Evolutionary conservation across 345 rosid genomes (phyloP).

Genomic region (Populus tremula): DNA sequence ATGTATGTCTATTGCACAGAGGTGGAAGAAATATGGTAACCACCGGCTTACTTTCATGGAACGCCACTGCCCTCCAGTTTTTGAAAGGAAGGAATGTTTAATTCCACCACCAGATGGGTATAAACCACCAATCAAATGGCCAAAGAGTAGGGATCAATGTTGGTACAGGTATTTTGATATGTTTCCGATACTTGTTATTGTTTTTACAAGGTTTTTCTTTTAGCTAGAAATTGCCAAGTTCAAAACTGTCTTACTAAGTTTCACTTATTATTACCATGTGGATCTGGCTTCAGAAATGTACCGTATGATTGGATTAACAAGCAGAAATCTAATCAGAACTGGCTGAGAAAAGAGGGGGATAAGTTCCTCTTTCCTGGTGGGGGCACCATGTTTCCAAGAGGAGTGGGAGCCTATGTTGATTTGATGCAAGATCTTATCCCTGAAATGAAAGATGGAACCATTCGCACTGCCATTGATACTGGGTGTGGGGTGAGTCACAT

Average conservation of each 20-base stretch:
- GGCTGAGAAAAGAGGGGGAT: constrained; percentile 91
- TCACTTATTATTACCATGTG: constrained; percentile 3
- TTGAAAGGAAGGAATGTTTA: constrained; percentile 86
- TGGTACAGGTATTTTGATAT: constrained; percentile 79
- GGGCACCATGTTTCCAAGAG: constrained; percentile 95
- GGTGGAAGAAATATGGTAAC: constrained; percentile 84
- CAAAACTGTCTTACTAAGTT: neutral
- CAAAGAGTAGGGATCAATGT: constrained; percentile 83
- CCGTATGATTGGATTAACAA: constrained; percentile 98
- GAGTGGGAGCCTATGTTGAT: constrained; percentile 94
- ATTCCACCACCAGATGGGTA: constrained; percentile 98
- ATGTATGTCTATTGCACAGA: constrained; percentile 43
- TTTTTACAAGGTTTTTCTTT: neutral
- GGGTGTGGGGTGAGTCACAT: constrained; percentile 84
- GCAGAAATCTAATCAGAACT: constrained; percentile 92
- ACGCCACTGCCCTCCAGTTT: constrained; percentile 87
- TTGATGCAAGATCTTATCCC: constrained; percentile 93
- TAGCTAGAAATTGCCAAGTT: neutral
- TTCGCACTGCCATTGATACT: constrained; percentile 92
- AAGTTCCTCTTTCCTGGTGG: constrained; percentile 95
- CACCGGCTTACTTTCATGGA: constrained; percentile 93
- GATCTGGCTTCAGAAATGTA: constrained; percentile 68
- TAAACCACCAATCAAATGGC: constrained; percentile 90
- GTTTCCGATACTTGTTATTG: neutral
- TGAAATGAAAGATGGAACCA: constrained; percentile 84